Base-by-base conservation (phyloP, 129 eudicot species). In the Scalesia atractyloides region DNA sequence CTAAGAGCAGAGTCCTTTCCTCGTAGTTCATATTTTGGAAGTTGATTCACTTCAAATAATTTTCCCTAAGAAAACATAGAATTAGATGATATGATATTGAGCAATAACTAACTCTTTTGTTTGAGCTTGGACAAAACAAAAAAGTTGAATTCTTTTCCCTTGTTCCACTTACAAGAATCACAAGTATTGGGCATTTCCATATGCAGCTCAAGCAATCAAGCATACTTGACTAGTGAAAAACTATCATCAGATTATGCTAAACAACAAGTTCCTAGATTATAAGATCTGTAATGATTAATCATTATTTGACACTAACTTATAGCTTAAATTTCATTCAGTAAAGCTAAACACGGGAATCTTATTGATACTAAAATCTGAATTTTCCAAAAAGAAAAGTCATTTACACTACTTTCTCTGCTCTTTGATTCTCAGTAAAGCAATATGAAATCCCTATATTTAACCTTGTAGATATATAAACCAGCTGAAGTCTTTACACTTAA, bases 401-500 rank as follows among this genome's bases (percentile, higher is more conserved):
- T 44, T 44, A 44, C 49, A 33, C 37, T 33, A 17, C n/a, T 18
- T 53, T 54, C 61, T 7, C 37, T 22, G n/a, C 1, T 20, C 5
- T 20, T 56, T 20, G 36, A 56, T 56, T 56, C 63, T 20, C n/a
- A 56, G 20, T 57, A 33, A 33, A 4, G 41, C 41, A 3, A 36
- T 22, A 33, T 61, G 18, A 33, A 20, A 72, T 18, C 30, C 34
- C 77, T 73, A 47, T 17, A 37, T 73, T 30, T 61, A 37, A 47
- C 37, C 3, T 33, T 46, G 51, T 11, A 46, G 44, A n/a, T 22
- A 64, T 13, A 70, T 19, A 66, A 68, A 9, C 64, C 37, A 70
- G 8, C 68, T n/a, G 60, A 61, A n/a, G 52, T 5, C 9, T 26
- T 33, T 18, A 52, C 59, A 18, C 34, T 44, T 44, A 34, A 18